Evolutionary conservation across 352 stramenopile genomes (phyloP).

Genomic region (Aphanomyces cochlioides): DNA sequence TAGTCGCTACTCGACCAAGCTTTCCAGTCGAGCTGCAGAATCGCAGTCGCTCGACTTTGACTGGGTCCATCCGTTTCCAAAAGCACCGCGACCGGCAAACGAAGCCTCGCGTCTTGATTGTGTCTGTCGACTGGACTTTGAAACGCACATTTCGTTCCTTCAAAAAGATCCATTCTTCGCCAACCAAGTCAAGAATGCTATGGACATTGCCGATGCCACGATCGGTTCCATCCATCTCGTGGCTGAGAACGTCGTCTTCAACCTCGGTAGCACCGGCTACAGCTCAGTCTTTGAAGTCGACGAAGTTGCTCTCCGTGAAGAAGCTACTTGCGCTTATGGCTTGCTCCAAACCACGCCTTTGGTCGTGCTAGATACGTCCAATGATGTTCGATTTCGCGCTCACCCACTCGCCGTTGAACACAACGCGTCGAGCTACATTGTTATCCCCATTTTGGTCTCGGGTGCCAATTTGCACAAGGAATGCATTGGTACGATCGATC

Average conservation of each 20-base stretch:
- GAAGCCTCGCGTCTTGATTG: conserved; percentile 51
- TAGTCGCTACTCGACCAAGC: conserved; percentile 7
- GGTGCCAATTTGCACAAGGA: conserved; percentile 1
- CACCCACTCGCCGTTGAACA: conserved; percentile 66
- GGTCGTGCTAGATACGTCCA: conserved; percentile 58
- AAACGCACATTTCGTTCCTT: conserved; percentile 45
- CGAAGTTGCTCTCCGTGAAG: conserved; percentile 54
- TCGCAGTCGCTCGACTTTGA: conserved; percentile 59
- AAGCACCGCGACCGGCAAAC: conserved; percentile 47
- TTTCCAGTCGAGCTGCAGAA: conserved; percentile 1
- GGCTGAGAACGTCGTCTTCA: conserved; percentile 55
- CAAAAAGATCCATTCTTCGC: background rate
- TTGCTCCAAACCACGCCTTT: conserved; percentile 62
- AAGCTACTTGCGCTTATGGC: conserved; percentile 64
- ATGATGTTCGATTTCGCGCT: conserved; percentile 59
- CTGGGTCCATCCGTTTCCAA: conserved; percentile 76
- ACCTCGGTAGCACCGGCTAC: conserved; percentile 48
- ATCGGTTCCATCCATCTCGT: conserved; percentile 69
- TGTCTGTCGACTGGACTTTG: conserved; percentile 44
- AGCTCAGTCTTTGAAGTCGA: conserved; percentile 39
- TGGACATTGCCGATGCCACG: conserved; percentile 3
- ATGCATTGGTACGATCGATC: conserved; percentile 25
- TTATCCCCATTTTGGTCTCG: conserved; percentile 46
- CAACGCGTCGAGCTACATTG: conserved; percentile 56
- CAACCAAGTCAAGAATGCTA: conserved; percentile 9